Evolutionary conservation across 169 alveolate genomes (phyloP), one percentile per base, ranked within the genome.

Genomic region (Theileria annulata): DNA sequence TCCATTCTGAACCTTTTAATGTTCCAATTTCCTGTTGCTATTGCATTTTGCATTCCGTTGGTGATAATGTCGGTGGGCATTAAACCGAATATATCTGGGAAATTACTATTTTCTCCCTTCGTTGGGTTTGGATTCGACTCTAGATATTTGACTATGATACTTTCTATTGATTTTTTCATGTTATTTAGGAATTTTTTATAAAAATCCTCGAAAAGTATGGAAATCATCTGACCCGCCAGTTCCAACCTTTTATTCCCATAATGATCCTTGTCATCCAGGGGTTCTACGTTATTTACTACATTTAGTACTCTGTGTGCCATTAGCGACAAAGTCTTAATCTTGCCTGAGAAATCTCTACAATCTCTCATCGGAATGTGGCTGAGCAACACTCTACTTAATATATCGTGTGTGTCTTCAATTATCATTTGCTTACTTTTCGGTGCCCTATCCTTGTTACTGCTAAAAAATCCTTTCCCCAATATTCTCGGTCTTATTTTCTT

Each of bases 221-320:
- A 93, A n/a, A 99, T 93, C 76, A 98, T 89, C 88, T 96, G 97
- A 2, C 99, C 99, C 6, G 99, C 99, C 58, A 98, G 91, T 92
- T 98, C 99, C 75, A 98, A 92, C 80, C 99, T 94, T 92, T 99
- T 99, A 91, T 99, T 99, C 33, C 99, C 99, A 91, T 97, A 98
- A 87, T 99, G 98, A 87, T 99, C 99, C 84, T 97, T 96, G 87
- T 99, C 99, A 91, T 99, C 99, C 62, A 87, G 71, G 28, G 95
- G 87, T 35, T 95, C 96, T 74, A 96, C 98, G 56, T 93, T 91
- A 86, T 95, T 88, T 17, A 99, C 99, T 48, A 87, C 86, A 47
- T 84, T 78, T 58, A 90, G 79, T n/a, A 98, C 96, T 49, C 99
- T 94, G 80, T 98, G 90, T 17, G 98, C 96, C 99, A 99, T 99